Conservation (phyloP, 23 red algal species). For the Cyanidiococcus yangmingshanensis region DNA sequence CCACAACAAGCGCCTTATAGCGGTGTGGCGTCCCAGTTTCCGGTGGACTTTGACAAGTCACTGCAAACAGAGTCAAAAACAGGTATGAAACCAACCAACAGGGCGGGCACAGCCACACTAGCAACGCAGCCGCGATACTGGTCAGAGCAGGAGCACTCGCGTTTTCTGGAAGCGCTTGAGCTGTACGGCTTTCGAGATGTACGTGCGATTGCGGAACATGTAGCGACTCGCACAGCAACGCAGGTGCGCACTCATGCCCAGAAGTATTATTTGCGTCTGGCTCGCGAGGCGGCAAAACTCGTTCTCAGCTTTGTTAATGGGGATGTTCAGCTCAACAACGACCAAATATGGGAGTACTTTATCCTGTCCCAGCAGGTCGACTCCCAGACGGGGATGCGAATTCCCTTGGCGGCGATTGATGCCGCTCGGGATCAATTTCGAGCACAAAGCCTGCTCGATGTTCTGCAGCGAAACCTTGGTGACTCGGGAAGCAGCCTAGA, state of each 20-base stretch:
- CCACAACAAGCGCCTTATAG: too few species aligned
- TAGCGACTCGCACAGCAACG: constrained; percentile 65
- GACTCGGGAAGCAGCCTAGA: not conserved
- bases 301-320: constrained; percentile 6
- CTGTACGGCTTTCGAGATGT: constrained; percentile 80
- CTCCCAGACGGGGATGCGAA: not conserved
- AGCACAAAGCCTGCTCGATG: not conserved
- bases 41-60: too few species aligned
- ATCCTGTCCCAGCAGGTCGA: not conserved
- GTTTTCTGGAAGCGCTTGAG: constrained; percentile 75
- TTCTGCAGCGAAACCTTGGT: not conserved
- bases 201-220: constrained; percentile 70
- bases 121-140: constrained; percentile 59
- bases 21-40: too few species aligned
- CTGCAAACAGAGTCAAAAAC: too few species aligned
- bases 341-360: constrained; percentile 11
- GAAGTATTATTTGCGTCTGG: constrained; percentile 86
- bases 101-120: not conserved
- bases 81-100: not conserved
- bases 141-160: constrained; percentile 76
- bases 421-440: not conserved
- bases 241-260: constrained; percentile 94
- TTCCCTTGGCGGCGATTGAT: not conserved
- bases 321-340: not conserved
- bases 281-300: constrained; percentile 28